A percentile compares a stretch with the other conserved stretches of the same genome.
These are phyloP conservation scores for Sesbania bispinosa DNA, from an alignment of 306 rosid genomes.

Conservation along the genomic window DNA sequence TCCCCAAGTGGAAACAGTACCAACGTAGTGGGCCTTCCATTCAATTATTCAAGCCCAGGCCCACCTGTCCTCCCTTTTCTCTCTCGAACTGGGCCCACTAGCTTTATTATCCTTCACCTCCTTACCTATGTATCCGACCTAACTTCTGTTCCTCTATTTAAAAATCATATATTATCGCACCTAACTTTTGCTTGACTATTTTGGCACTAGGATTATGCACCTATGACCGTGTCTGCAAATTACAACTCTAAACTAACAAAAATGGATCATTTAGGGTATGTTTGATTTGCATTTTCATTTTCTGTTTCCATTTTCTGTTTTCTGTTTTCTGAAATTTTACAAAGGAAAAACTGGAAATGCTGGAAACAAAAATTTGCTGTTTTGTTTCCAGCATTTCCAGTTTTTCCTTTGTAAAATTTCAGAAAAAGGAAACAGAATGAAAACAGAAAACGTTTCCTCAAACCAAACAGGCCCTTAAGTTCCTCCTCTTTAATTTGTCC, in stretches of 20 bases:
- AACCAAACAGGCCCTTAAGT: too few relatives aligned
- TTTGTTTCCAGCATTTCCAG: too few relatives aligned
- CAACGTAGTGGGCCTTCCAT: constrained; percentile 39
- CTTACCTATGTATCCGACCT: constrained; percentile 26
- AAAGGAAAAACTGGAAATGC: too few relatives aligned
- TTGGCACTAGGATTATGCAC: constrained; percentile 18
- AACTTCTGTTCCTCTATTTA: constrained; percentile 20
- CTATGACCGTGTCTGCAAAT: constrained; percentile 28
- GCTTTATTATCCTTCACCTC: constrained; percentile 38
- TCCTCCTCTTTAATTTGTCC: not conserved
- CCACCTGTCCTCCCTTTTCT: constrained; percentile 37
- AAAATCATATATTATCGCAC: not conserved
- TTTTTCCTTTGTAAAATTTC: too few relatives aligned
- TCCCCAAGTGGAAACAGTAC: constrained; percentile 56
- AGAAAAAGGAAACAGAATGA: too few relatives aligned
- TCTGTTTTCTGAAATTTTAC: too few relatives aligned
- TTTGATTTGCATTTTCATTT: too few relatives aligned
- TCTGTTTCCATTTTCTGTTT: too few relatives aligned
- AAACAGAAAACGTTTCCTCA: too few relatives aligned
- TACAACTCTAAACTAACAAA: constrained; percentile 24
- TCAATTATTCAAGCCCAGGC: constrained; percentile 72
- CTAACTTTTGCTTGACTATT: constrained; percentile 27
- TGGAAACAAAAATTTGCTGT: too few relatives aligned
- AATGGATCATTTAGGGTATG: constrained; percentile 22
- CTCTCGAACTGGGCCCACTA: constrained; percentile 51